phyloP scores from a whole-genome alignment of 805 yeast genomes.

The Trichomonascus vanleenenianus region DNA sequence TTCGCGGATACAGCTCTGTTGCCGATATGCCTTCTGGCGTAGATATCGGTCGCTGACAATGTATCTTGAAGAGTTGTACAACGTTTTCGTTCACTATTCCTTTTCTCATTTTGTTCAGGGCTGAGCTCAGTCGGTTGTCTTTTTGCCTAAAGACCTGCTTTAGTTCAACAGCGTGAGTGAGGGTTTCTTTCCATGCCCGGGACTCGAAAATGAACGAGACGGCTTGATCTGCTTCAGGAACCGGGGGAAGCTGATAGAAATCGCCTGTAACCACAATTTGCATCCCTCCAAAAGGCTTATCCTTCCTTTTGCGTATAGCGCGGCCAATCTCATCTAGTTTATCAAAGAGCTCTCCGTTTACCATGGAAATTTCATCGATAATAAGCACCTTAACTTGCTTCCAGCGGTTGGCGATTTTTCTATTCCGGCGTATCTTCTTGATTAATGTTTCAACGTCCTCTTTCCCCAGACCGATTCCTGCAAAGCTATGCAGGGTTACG shows the following conservation, averaged over 20 bases:
- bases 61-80: slow-evolving; percentile 37
- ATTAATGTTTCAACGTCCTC: slow-evolving; percentile 42
- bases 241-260: slow-evolving; percentile 93
- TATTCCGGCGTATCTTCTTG: slow-evolving; percentile 40
- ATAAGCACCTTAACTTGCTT: slow-evolving; percentile 57
- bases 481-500: slow-evolving; percentile 72
- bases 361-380: slow-evolving; percentile 92
- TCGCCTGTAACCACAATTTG: slow-evolving; percentile 91
- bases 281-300: slow-evolving; percentile 85
- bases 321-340: slow-evolving; percentile 69
- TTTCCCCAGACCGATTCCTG: slow-evolving; percentile 77
- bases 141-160: slow-evolving; percentile 82
- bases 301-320: slow-evolving; percentile 33
- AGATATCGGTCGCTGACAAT: slow-evolving; percentile 39
- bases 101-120: slow-evolving; percentile 72
- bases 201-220: slow-evolving; percentile 68
- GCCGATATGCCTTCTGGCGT: slow-evolving; percentile 73
- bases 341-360: slow-evolving; percentile 69
- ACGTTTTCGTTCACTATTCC: slow-evolving; percentile 55
- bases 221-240: slow-evolving; percentile 29
- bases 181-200: slow-evolving; percentile 54
- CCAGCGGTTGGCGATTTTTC: slow-evolving; percentile 51
- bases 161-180: slow-evolving; percentile 60
- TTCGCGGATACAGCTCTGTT: slow-evolving; percentile 81
- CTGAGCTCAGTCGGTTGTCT: slow-evolving; percentile 63